phyloP scores from a whole-genome alignment of 768 basidiomycete genomes.

The Serendipita sp. region DNA sequence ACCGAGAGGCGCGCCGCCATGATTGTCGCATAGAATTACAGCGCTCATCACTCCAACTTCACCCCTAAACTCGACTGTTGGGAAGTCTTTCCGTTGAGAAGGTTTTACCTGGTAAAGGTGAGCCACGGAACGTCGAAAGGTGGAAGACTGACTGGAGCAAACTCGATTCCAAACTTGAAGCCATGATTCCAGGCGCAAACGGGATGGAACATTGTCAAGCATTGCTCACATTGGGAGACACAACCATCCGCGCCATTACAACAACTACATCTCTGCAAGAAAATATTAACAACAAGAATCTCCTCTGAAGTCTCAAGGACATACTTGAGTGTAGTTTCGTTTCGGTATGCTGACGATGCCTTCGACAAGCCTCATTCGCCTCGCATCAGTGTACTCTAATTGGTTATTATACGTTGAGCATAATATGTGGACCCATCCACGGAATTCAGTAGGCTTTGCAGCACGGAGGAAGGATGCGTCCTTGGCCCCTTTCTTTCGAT shows the following conservation, averaged over 20 bases:
- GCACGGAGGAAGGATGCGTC: conserved; percentile 40
- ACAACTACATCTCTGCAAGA: conserved; percentile 49
- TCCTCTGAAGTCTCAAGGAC: neutral
- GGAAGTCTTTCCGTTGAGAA: conserved; percentile 50
- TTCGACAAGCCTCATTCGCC: conserved; percentile 63
- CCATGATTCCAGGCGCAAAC: conserved; percentile 82
- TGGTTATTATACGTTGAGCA: conserved; percentile 84
- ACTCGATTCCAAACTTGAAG: conserved; percentile 83
- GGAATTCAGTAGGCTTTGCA: conserved; percentile 82
- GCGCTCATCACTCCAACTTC: conserved; percentile 66
- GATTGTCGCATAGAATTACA: conserved; percentile 62
- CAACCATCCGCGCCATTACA: conserved; percentile 63
- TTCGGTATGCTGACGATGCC: conserved; percentile 60
- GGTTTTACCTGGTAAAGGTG: conserved; percentile 46
- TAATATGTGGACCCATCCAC: conserved; percentile 81
- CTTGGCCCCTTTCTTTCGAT: conserved; percentile 24
- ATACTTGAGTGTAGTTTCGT: conserved; percentile 29
- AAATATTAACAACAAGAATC: neutral
- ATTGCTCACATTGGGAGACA: conserved; percentile 71
- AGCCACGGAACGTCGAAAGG: neutral
- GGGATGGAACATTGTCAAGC: conserved; percentile 63
- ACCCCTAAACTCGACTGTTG: conserved; percentile 57
- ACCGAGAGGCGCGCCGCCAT: conserved; percentile 36
- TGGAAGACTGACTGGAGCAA: conserved; percentile 43
- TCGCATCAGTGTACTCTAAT: conserved; percentile 62